Evolutionary conservation across 805 yeast species (phyloP).

Genomic region (Kockiozyma suomiensis): DNA sequence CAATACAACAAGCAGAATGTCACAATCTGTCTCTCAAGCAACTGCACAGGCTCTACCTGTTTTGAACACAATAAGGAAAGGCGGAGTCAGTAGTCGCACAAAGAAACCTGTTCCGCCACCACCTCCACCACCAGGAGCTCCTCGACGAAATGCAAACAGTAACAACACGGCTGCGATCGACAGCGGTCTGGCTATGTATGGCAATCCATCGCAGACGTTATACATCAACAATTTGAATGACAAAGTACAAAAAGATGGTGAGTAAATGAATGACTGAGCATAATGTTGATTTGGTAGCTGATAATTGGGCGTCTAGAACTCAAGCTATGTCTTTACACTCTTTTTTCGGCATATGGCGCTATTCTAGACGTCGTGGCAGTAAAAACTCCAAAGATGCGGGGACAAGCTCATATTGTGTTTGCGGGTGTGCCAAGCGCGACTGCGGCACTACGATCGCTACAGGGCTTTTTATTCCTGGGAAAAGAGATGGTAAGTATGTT

Average conservation of each 20-base stretch:
- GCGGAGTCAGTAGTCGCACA: slow-evolving; percentile 14
- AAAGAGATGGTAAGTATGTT: slow-evolving; percentile 38
- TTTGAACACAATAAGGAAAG: slow-evolving; percentile 1
- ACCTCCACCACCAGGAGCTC: slow-evolving; percentile 14
- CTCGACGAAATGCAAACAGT: not conserved
- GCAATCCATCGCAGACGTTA: slow-evolving; percentile 41
- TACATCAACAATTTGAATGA: slow-evolving; percentile 47
- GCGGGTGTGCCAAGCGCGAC: slow-evolving; percentile 39
- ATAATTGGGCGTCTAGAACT: slow-evolving; percentile 37
- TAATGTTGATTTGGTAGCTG: too few relatives aligned
- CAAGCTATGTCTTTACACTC: slow-evolving; percentile 41
- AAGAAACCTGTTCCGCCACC: slow-evolving; percentile 18
- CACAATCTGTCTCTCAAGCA: not conserved
- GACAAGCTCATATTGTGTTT: slow-evolving; percentile 49
- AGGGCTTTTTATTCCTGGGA: slow-evolving; percentile 43
- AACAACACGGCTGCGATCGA: not conserved
- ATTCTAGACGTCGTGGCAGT: slow-evolving; percentile 44
- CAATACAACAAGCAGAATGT: not conserved
- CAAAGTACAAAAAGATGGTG: slow-evolving; percentile 41
- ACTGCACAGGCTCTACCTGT: not conserved
- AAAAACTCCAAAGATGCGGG: slow-evolving; percentile 47
- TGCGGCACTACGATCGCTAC: slow-evolving; percentile 40
- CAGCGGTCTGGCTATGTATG: slow-evolving; percentile 4
- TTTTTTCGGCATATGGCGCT: slow-evolving; percentile 46
- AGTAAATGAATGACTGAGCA: too few relatives aligned